Base-by-base conservation (phyloP, 2,329 filamentous ascomycete genomes). In the Penicillium verrucosum region DNA sequence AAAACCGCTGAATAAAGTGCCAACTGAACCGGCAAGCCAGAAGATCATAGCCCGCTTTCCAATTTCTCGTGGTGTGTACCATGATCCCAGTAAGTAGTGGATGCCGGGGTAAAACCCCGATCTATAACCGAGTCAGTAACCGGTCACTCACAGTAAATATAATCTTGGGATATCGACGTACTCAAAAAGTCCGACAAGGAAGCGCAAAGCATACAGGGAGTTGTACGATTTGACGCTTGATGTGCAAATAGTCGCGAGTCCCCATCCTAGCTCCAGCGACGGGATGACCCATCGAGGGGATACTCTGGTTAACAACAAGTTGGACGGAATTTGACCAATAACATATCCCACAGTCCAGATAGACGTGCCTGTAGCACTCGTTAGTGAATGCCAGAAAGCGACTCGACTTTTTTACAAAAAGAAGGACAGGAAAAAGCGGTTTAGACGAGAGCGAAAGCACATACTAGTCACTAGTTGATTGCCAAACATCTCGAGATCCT, bases 301-400 rank as follows among this genome's bases (percentile, higher is more conserved):
- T 0, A 80, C 59, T 14, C 77, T 60, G 8, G 77, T 80, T 57
- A 81, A 71, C 57, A 80, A 62, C 25, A 81, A 60, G 55, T 80
- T 80, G 43, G 65, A 69, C 0, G 78, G 73, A 2, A 77, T 68
- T 8, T 74, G 75, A 16, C 78, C 78, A 27, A 81, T 65, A 30
- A 81, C 76, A 27, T 75, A 75, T 44, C 78, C 80, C n/a, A 80
- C 74, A 23, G 71, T 77, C 65, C 79, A 77, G 30, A 76, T 65
- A 7, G 70, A 71, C 7, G 70, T 74, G 27, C 53, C 53, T 56
- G 16, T 8, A 32, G n/a, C 9, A 23, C 2, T 25, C 5, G 29
- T 54, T 42, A 54, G 29, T 12, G 27, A 25, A 27, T 41, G 2
- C 8, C 1, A 11, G 11, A 23, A 30, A 9, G 1, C 4, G 9